Conservation (phyloP, 2,329 filamentous ascomycete species). For the Sporothrix brasiliensis region DNA sequence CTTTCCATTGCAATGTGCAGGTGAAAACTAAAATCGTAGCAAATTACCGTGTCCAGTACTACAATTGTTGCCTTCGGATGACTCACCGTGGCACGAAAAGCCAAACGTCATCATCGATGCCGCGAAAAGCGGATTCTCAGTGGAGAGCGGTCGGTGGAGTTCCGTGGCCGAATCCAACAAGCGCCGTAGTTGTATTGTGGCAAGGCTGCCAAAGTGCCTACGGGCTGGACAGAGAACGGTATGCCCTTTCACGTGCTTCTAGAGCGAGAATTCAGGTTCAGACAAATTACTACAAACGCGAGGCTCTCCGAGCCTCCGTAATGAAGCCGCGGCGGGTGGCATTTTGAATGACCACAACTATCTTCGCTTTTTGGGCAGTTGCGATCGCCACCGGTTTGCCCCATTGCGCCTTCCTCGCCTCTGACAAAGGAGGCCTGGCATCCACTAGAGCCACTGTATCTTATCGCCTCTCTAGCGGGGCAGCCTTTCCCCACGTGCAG, state of each 20-base stretch:
- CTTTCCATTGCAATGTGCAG: not conserved
- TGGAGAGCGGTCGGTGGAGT: conserved; percentile 8
- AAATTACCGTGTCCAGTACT: not conserved
- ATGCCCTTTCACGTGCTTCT: not conserved
- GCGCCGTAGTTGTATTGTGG: not conserved
- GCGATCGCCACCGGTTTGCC: conserved; percentile 16
- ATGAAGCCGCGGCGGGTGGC: too few species aligned
- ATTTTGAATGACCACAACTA: too few species aligned
- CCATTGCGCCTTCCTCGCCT: not conserved
- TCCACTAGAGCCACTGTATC: not conserved
- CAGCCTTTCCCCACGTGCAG: not conserved
- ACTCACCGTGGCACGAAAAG: conserved; percentile 10
- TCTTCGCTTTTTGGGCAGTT: not conserved
- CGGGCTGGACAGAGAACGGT: not conserved
- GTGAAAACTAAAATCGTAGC: not conserved
- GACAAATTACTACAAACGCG: too few species aligned
- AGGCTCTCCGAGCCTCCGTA: too few species aligned
- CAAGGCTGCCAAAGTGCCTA: not conserved
- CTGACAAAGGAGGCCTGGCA: not conserved
- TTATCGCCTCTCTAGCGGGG: conserved; percentile 14
- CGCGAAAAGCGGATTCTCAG: conserved; percentile 12
- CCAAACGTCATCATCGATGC: not conserved
- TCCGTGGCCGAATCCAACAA: not conserved
- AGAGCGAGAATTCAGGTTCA: too few species aligned
- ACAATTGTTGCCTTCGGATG: not conserved